Evolutionary conservation across 176 grass and related monocot species (phyloP), one percentile per base, ranked within the genome.

Genomic region (Pontederia paniculata): DNA sequence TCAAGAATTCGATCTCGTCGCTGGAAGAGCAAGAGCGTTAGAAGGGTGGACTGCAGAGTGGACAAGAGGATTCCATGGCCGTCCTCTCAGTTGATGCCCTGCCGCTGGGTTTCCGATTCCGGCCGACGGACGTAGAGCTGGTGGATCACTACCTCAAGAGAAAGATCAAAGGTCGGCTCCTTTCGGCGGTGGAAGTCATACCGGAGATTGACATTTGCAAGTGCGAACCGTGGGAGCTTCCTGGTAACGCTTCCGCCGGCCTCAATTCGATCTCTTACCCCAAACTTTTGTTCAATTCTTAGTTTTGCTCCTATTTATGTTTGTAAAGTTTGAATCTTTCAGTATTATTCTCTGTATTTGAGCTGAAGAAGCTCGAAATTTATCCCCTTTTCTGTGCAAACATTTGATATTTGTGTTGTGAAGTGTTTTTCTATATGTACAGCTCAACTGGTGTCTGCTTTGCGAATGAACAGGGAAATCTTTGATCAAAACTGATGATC

Each of bases 191-290:
- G 69, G 77, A 98, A 72, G 86, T 98, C 50, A 91, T 98, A 23
- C 80, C 80, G 18, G 93, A 98, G 83, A 81, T 98, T 55, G 93
- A 98, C 55, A 80, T 98, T 23, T 98, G 93, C 93, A 98, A 98
- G 86, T 91, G 93, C 80, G 93, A 98, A 66, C 93, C 93, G 0
- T 98, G 93, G 93, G 93, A 98, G 55, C 80, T 98, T 58, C 93
- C 93, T 15, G 86, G 93, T 97, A 70, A 21, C 9, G 0, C 9
- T 5, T n/a, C n/a, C n/a, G n/a, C n/a, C n/a, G n/a, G n/a, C n/a
- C n/a, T n/a, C n/a, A n/a, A n/a, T n/a, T n/a, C n/a, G n/a, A n/a
- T n/a, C n/a, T 9, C 21, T 23, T 31, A n/a, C 17, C 4, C 3
- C 4, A 17, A 10, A 13, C 9, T 23, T 21, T 74, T 6, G 10